Evolutionary conservation across 2,329 filamentous ascomycete species (phyloP), one percentile per base, ranked within the genome.

Genomic region (Xylaria sp.): DNA sequence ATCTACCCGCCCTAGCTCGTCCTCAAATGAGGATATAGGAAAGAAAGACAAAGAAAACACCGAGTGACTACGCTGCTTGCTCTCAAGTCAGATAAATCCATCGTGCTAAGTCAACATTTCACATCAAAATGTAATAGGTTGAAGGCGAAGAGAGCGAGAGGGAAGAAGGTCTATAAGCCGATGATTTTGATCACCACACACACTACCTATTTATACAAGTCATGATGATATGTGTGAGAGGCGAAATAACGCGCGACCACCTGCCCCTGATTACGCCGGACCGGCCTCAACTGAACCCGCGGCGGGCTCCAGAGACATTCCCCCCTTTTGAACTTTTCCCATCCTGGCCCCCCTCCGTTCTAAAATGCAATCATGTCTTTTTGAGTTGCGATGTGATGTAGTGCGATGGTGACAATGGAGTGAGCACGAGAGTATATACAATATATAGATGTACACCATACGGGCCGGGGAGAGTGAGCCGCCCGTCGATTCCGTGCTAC

Each of bases 401-500:
- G 25, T 25, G 27, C 31, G 22, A 47, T 61, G 7, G 13, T 49
- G 65, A 38, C 4, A n/a, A 33, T 36, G 42, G 39, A 56, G 58
- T 13, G 44, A 25, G 36, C 33, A 63, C 66, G 44, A 44, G 44
- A 56, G 10, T 68, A 68, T 68, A 66, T 68, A 68, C 63, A 68
- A 51, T 29, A 56, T 31, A n/a, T 3, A 25, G 33, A 58, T 44
- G 45, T 44, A 55, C 27, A 31, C 11, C 57, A 20, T 38, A 33
- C n/a, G 20, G 6, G 31, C 22, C 5, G 22, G 38, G n/a, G 22
- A 17, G 9, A n/a, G n/a, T n/a, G n/a, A n/a, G 29, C 38, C 5
- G 9, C 50, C 65, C 44, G 36, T 59, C 15, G 20, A n/a, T 49
- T 50, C 36, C 39, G 45, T 55, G 54, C n/a, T 44, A 39, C 36